phyloP scores from a whole-genome alignment of 2,329 filamentous ascomycete genomes.

The Cladobotryum mycophilum region DNA sequence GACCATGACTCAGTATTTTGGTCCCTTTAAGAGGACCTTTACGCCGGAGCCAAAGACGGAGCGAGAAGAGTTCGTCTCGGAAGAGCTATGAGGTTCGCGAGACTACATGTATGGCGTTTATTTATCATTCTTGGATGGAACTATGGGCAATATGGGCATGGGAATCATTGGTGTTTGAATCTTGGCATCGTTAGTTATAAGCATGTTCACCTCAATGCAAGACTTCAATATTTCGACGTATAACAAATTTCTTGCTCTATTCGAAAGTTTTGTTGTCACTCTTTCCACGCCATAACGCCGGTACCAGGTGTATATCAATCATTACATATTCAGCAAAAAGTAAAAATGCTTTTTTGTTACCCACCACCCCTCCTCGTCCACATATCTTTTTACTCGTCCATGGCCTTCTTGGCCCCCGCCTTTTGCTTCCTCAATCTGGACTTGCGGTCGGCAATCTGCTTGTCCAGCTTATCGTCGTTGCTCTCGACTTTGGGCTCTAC shows the following conservation, averaged over 20 bases:
- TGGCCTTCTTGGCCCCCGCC: constrained; percentile 46
- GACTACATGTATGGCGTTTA: background rate
- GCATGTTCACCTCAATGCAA: background rate
- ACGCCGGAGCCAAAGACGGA: constrained; percentile 12
- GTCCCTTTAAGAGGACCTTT: constrained; percentile 40
- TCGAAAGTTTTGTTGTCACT: constrained; percentile 1
- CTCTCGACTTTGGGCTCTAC: constrained; percentile 32
- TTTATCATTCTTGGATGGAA: background rate
- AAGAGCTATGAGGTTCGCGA: constrained; percentile 30
- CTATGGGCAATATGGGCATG: background rate
- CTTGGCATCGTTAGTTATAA: background rate
- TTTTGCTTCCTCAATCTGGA: constrained; percentile 53
- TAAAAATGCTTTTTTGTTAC: background rate
- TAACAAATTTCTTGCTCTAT: constrained; percentile 16
- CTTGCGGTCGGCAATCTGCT: constrained; percentile 56
- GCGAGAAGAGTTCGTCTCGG: constrained; percentile 10
- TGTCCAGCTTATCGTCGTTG: constrained; percentile 48
- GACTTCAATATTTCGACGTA: constrained; percentile 15
- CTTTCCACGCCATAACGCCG: constrained; percentile 29
- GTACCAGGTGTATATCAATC: constrained; percentile 18
- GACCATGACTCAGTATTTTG: constrained; percentile 62
- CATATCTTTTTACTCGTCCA: constrained; percentile 33
- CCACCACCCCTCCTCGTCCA: background rate
- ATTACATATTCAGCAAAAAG: constrained; percentile 9
- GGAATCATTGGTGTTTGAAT: background rate